Percentiles rank a stretch among this genome's conserved stretches.
These are phyloP conservation scores for Solanum verrucosum DNA, from an alignment of 257 asterid species.

Conservation along the genomic window DNA sequence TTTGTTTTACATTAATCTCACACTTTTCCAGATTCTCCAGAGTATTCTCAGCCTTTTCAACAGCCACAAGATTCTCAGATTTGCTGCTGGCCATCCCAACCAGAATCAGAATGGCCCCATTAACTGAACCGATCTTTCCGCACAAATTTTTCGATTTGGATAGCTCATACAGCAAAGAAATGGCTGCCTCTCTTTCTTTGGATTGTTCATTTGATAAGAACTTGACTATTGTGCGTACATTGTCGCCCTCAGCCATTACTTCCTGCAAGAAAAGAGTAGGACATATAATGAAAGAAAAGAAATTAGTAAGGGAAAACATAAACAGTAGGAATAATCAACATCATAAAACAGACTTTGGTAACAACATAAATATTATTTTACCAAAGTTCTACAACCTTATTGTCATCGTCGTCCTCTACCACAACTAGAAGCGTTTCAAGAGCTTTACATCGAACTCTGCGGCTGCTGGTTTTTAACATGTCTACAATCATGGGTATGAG, in stretches of 20 bases:
- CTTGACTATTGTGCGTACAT: conserved; percentile 75
- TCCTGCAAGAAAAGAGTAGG: conserved; percentile 41
- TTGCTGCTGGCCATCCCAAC: conserved; percentile 94
- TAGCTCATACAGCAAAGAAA: conserved; percentile 74
- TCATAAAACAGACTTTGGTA: neutral
- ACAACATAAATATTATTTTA: neutral
- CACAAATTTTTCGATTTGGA: conserved; percentile 65
- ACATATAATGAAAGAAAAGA: neutral
- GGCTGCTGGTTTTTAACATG: conserved; percentile 60
- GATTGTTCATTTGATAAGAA: conserved; percentile 70
- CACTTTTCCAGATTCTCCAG: conserved; percentile 69
- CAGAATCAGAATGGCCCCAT: conserved; percentile 78
- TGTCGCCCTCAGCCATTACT: conserved; percentile 86
- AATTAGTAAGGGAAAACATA: neutral
- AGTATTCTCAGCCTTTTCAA: conserved; percentile 76
- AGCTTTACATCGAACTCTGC: conserved; percentile 63
- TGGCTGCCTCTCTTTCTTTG: conserved; percentile 87
- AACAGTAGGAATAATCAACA: neutral
- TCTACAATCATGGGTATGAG: conserved; percentile 77
- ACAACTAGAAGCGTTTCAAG: conserved; percentile 78
- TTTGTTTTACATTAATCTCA: conserved; percentile 89
- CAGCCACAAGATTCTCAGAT: conserved; percentile 61
- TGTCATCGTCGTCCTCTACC: conserved; percentile 75
- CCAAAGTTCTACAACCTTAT: conserved; percentile 57
- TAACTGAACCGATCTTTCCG: conserved; percentile 78